Evolutionary conservation across 1,284 basidiomycete genomes (phyloP).

Genomic region (Pterulicium gracile): DNA sequence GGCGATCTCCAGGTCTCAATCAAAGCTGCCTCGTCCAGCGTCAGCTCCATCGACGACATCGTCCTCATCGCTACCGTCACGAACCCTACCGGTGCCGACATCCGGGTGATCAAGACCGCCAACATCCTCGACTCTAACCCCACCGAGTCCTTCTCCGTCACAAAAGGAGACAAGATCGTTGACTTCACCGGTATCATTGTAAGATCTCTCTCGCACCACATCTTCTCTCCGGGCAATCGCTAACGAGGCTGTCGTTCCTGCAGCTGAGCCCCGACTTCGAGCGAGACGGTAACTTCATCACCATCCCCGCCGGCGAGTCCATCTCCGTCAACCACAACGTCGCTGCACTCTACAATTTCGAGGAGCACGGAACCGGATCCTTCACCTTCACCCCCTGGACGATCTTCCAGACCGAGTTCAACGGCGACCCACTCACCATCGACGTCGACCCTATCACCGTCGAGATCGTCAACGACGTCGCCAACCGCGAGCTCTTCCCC

Average conservation of each 20-base stretch:
- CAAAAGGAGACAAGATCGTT: constrained; percentile 9
- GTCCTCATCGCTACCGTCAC: constrained; percentile 8
- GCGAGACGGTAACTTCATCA: too few relatives aligned
- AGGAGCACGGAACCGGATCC: neutral
- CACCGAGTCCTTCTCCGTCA: constrained; percentile 11
- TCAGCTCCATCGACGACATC: constrained; percentile 9
- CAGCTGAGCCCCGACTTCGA: too few relatives aligned
- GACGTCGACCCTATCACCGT: neutral
- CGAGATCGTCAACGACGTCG: constrained; percentile 2
- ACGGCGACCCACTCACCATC: neutral
- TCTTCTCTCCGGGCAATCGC: too few relatives aligned
- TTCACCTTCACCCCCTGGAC: neutral
- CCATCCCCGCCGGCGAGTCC: constrained; percentile 1
- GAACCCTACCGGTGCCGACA: constrained; percentile 10
- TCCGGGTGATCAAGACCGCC: constrained; percentile 11
- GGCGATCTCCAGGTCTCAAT: constrained; percentile 8
- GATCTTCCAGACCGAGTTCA: neutral
- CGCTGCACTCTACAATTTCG: neutral
- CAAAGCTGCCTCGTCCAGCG: constrained; percentile 7
- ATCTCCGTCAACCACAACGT: neutral
- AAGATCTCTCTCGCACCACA: neutral
- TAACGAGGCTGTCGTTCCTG: too few relatives aligned
- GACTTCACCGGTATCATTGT: constrained; percentile 11
- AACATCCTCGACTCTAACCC: constrained; percentile 11
- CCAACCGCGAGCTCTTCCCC: constrained; percentile 1